A percentile compares a stretch with the other conserved stretches of the same genome.
phyloP scores from a whole-genome alignment of 2,329 filamentous ascomycete genomes.

The Cadophora sp. region DNA sequence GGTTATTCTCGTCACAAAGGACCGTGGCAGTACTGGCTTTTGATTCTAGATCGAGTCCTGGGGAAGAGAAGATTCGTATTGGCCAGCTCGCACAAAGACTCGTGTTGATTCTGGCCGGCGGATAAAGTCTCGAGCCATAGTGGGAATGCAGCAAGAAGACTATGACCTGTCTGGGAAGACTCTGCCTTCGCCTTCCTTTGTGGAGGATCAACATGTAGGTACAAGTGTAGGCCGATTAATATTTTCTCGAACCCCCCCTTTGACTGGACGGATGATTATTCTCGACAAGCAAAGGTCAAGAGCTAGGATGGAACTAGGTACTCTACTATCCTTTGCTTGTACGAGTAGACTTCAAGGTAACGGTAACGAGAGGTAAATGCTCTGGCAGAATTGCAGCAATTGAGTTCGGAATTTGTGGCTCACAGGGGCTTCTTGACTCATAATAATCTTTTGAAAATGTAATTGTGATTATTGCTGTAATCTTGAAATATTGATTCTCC shows the following conservation, averaged over 20 bases:
- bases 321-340: not conserved
- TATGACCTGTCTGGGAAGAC: not conserved
- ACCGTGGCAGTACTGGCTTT: constrained; percentile 6
- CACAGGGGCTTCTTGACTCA: not conserved
- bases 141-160: not conserved
- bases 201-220: not conserved
- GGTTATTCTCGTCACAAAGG: constrained; percentile 32
- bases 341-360: not conserved
- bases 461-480: not conserved
- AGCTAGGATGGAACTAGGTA: not conserved
- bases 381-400: not conserved
- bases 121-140: constrained; percentile 24
- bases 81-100: constrained; percentile 26
- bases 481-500: not conserved
- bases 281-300: not conserved
- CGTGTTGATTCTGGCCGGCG: constrained; percentile 22
- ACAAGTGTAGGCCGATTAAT: not conserved
- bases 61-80: constrained; percentile 18
- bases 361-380: not conserved
- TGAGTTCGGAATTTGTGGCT: not conserved
- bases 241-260: not conserved
- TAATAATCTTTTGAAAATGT: not conserved
- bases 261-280: constrained; percentile 13
- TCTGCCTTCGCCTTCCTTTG: not conserved
- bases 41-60: constrained; percentile 6